Percentiles rank a stretch among this genome's conserved stretches.
These are phyloP conservation scores for Aspergillus saccharolyticus DNA, from an alignment of 495 filamentous ascomycete species.

Conservation along the genomic window DNA sequence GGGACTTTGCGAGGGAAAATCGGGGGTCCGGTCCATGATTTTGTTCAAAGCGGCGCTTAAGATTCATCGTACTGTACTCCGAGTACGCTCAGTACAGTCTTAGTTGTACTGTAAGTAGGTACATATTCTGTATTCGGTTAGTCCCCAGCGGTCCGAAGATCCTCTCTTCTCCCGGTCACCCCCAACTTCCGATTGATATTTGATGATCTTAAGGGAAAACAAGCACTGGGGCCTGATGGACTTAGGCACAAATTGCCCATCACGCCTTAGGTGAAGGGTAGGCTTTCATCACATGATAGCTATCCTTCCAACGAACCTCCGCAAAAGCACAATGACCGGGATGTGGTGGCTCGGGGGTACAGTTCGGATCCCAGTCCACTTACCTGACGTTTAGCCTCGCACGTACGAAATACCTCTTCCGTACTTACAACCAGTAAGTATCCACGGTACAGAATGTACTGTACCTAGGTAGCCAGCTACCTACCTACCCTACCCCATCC, in stretches of 20 bases:
- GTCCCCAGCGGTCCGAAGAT: constrained; percentile 14
- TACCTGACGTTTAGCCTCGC: background rate
- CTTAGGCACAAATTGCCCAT: background rate
- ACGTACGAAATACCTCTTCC: too few species aligned
- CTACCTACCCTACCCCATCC: background rate
- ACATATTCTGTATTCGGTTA: constrained; percentile 20
- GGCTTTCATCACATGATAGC: background rate
- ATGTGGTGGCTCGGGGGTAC: background rate
- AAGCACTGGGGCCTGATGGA: background rate
- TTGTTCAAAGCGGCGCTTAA: background rate
- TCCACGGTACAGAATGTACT: too few species aligned
- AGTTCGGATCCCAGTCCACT: background rate
- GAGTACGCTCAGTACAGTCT: too few species aligned
- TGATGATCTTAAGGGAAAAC: background rate
- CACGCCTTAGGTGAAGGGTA: background rate
- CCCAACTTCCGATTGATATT: constrained; percentile 7
- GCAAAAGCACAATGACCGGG: background rate
- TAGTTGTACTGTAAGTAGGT: too few species aligned
- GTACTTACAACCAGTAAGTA: too few species aligned
- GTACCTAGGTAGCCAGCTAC: too few species aligned
- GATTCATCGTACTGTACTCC: constrained; percentile 5
- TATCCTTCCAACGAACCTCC: background rate
- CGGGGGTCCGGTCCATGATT: constrained; percentile 1
- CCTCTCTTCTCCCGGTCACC: background rate
- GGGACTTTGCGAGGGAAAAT: background rate